These are phyloP conservation scores for Podospora pseudopauciseta DNA, from an alignment of 495 filamentous ascomycete genomes.

Conservation along the genomic window DNA sequence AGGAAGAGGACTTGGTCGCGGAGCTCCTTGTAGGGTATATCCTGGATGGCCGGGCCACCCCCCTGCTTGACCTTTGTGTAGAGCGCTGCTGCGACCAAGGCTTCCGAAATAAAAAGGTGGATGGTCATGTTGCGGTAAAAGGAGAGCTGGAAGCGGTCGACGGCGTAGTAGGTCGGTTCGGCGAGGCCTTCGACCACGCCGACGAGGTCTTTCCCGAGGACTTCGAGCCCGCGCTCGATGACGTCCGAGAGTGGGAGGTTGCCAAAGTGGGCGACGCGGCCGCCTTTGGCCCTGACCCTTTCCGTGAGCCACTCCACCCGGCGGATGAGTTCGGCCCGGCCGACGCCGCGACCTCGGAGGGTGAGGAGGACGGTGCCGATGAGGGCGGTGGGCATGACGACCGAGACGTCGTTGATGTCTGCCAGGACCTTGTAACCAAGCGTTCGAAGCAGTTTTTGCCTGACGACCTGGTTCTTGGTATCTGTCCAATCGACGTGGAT, in stretches of 20 bases:
- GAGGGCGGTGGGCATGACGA: conserved; percentile 95
- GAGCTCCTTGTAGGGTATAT: conserved; percentile 68
- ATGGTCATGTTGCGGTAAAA: conserved; percentile 99
- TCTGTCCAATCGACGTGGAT: conserved; percentile 42
- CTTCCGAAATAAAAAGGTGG: conserved; percentile 90
- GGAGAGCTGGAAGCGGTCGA: conserved; percentile 92
- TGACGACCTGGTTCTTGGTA: conserved; percentile 42
- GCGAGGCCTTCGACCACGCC: conserved; percentile 71
- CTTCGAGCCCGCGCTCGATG: conserved; percentile 86
- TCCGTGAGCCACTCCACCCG: conserved; percentile 87
- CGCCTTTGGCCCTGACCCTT: conserved; percentile 78
- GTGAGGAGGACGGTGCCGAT: conserved; percentile 93
- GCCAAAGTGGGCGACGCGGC: conserved; percentile 90
- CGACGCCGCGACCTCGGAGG: conserved; percentile 86
- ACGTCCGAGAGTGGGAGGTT: conserved; percentile 70
- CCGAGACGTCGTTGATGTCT: conserved; percentile 92
- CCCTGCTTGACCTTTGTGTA: conserved; percentile 88
- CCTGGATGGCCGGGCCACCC: conserved; percentile 73
- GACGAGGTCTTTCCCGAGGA: conserved; percentile 83
- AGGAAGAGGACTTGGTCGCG: conserved; percentile 79
- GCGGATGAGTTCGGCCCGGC: conserved; percentile 76
- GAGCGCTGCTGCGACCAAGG: conserved; percentile 81
- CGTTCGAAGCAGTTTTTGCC: conserved; percentile 67
- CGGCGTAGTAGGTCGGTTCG: conserved; percentile 87
- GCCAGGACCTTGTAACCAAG: conserved; percentile 87